Percentiles rank a stretch among this genome's conserved stretches.
Conservation (phyloP, 495 filamentous ascomycete genomes). For the Pyronema omphalodes region DNA sequence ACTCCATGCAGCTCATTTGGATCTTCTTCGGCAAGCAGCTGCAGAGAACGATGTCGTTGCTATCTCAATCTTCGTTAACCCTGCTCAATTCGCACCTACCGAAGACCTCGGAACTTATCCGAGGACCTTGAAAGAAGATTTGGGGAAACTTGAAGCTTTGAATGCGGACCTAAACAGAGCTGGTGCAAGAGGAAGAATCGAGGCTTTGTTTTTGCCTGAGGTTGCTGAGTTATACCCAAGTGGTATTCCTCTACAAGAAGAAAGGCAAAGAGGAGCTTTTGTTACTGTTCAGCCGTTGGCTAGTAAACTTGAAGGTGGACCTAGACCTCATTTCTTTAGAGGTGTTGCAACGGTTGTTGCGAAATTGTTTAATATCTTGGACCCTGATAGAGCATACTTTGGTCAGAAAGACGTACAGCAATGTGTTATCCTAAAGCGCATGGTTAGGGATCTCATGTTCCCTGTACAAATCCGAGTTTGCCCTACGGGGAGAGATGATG, state of each 20-base stretch:
- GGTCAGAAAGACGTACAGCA: conserved; percentile 98
- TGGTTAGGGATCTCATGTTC: conserved; percentile 81
- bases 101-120: conserved; percentile 83
- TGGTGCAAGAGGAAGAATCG: conserved; percentile 44
- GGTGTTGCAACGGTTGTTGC: conserved; percentile 93
- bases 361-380: conserved; percentile 88
- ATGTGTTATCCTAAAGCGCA: conserved; percentile 66
- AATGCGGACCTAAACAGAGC: conserved; percentile 51
- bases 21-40: conserved; percentile 71
- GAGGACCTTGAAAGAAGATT: conserved; percentile 69
- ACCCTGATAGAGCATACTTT: conserved; percentile 81
- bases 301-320: conserved; percentile 61
- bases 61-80: conserved; percentile 86
- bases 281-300: conserved; percentile 79
- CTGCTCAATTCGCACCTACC: conserved; percentile 80
- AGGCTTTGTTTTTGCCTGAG: conserved; percentile 69
- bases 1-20: conserved; percentile 76
- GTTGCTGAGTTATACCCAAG: conserved; percentile 74
- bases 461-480: conserved; percentile 55
- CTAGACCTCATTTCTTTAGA: conserved; percentile 85
- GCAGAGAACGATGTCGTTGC: conserved; percentile 67
- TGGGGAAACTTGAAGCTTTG: conserved; percentile 42
- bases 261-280: conserved; percentile 64
- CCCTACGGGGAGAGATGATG: conserved; percentile 52
- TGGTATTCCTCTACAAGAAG: conserved; percentile 62